Percentiles rank a stretch among this genome's conserved stretches.
phyloP scores from a whole-genome alignment of 2,329 filamentous ascomycete species.

The Paraphaeosphaeria minitans region DNA sequence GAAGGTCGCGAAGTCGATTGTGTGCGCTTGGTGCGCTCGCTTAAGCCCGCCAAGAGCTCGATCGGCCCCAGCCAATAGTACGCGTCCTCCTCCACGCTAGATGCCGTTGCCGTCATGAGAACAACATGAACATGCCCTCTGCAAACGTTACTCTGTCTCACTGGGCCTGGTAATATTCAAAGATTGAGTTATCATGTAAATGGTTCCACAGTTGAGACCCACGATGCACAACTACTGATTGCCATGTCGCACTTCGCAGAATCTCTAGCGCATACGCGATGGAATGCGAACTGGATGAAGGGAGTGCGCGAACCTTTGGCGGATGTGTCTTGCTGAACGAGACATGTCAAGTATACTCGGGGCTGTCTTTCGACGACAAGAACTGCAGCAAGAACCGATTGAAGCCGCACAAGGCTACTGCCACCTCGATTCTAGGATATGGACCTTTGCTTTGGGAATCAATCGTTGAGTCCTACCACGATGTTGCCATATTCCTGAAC shows the following conservation, averaged over 20 bases:
- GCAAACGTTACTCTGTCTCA: neutral
- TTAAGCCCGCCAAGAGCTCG: constrained; percentile 11
- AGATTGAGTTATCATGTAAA: too few species aligned
- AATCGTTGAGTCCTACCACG: neutral
- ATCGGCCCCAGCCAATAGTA: neutral
- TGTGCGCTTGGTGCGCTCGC: constrained; percentile 1
- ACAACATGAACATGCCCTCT: neutral
- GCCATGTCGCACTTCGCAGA: neutral
- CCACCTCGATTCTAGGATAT: neutral
- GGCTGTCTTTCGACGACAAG: neutral
- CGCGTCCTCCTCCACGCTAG: neutral
- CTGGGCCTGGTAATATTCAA: too few species aligned
- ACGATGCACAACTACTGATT: neutral
- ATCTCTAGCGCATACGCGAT: neutral
- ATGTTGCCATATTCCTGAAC: neutral
- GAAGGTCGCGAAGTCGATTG: constrained; percentile 3
- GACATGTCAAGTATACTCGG: too few species aligned
- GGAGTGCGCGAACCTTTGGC: too few species aligned
- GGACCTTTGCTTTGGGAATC: neutral
- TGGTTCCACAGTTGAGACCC: too few species aligned
- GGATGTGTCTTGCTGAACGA: neutral
- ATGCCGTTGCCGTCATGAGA: neutral
- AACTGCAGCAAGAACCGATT: neutral
- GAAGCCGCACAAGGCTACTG: neutral
- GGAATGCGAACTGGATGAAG: neutral